Evolutionary conservation across 345 rosid genomes (phyloP), one percentile per base, ranked within the genome.

Genomic region (Citrus australasica): DNA sequence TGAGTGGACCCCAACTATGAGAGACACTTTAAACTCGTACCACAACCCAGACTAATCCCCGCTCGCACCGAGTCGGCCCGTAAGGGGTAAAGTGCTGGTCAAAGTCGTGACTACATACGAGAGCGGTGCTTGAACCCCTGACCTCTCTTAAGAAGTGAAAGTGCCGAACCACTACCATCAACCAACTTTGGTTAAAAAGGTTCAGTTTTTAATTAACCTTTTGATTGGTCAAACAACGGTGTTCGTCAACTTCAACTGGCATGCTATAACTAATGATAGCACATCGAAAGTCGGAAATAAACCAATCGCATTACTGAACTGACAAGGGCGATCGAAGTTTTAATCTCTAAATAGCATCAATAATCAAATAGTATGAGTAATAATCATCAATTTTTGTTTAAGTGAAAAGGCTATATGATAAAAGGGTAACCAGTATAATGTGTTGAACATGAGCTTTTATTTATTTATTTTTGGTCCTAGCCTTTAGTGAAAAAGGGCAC

Each of bases 191-290:
- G 33, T 3, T 32, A 32, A 55, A 73, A 73, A 60, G 58, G 38
- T 24, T 60, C 1, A 3, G 1, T 53, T 53, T 53, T 53, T 53
- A 53, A 53, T 17, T 53, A 53, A 53, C 58, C 58, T 17, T 53
- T 53, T 53, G 56, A 53, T 37, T 64, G 62, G 70, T 75, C 61
- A 75, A 63, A 60, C 24, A 73, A 63, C 5, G 28, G 25, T 28
- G 22, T 35, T 64, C 25, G 65, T 66, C 65, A 66, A 67, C 10
- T 14, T 5, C 37, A 33, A 67, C 55, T 67, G 73, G 51, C 72
- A 76, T 66, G 72, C 79, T 53, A n/a, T 65, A 33, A 17, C 25
- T 67, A 35, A 67, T 67, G 64, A 76, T 76, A 28, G 28, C 38
- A 3, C 37, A 46, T 33, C 38, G 16, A 73, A 35, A 58, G 19